A percentile compares a stretch with the other conserved stretches of the same genome.
Conservation (phyloP, 2,329 filamentous ascomycete species). For the Neocatenulostroma microsporum region DNA sequence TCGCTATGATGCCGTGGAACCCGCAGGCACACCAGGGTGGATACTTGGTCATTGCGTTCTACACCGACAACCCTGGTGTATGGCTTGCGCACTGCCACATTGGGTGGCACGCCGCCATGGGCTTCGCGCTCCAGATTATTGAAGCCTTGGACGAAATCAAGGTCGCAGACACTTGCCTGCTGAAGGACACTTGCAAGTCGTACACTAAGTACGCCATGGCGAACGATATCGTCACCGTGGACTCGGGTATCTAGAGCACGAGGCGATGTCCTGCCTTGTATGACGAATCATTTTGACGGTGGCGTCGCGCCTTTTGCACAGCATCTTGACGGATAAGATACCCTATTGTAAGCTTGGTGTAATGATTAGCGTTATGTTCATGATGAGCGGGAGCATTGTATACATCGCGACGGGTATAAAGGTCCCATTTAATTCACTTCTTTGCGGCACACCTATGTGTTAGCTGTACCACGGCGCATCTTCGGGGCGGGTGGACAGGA, state of each 20-base stretch:
- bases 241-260: constrained; percentile 34
- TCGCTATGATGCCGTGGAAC: constrained; percentile 35
- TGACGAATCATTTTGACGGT: too few relatives aligned
- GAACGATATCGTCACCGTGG: constrained; percentile 28
- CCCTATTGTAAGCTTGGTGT: too few relatives aligned
- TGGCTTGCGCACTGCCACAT: constrained; percentile 16
- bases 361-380: too few relatives aligned
- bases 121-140: constrained; percentile 49
- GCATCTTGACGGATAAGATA: too few relatives aligned
- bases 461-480: too few relatives aligned
- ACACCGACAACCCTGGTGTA: constrained; percentile 46
- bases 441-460: too few relatives aligned
- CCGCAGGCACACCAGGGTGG: constrained; percentile 24
- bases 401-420: too few relatives aligned
- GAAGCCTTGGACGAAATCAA: constrained; percentile 34
- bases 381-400: too few relatives aligned
- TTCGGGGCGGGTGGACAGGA: too few relatives aligned
- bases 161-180: constrained; percentile 19
- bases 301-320: too few relatives aligned
- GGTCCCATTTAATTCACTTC: too few relatives aligned
- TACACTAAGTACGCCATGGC: constrained; percentile 23
- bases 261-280: too few relatives aligned
- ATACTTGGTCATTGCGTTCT: constrained; percentile 44
- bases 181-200: constrained; percentile 28
- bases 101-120: constrained; percentile 54